phyloP scores from a whole-genome alignment of 1,284 basidiomycete genomes.

The Rhodotorula sp. region DNA sequence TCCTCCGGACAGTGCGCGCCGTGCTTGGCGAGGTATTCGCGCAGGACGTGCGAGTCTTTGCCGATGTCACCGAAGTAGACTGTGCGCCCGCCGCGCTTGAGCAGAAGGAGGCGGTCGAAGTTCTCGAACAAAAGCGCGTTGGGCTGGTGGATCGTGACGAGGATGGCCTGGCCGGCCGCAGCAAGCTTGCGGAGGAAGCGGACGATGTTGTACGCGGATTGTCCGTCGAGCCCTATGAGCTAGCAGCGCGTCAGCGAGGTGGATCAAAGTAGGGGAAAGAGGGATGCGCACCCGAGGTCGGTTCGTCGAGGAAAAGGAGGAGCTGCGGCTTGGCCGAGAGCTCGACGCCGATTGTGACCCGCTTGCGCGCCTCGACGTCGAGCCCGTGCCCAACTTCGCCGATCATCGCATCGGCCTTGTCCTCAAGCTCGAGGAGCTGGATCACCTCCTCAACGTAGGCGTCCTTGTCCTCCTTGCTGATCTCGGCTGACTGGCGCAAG shows the following conservation, averaged over 20 bases:
- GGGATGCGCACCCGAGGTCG: constrained; percentile 43
- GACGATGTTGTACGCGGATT: constrained; percentile 83
- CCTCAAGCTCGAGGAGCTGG: constrained; percentile 72
- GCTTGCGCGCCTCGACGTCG: constrained; percentile 71
- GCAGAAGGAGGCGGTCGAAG: constrained; percentile 45
- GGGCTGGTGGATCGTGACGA: constrained; percentile 58
- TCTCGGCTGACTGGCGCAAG: constrained; percentile 70
- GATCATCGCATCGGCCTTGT: constrained; percentile 70
- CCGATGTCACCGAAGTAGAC: constrained; percentile 45
- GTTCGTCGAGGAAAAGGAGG: constrained; percentile 77
- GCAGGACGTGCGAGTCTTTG: constrained; percentile 56
- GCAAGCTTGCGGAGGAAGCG: constrained; percentile 76
- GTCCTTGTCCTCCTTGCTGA: constrained; percentile 71
- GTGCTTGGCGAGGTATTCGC: constrained; percentile 56
- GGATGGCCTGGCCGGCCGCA: constrained; percentile 72
- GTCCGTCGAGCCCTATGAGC: constrained; percentile 70
- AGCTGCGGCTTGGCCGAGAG: constrained; percentile 71
- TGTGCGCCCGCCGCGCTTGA: constrained; percentile 41
- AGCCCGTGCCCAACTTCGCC: constrained; percentile 63
- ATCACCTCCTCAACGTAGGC: constrained; percentile 75
- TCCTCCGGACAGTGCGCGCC: constrained; percentile 20
- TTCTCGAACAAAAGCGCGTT: constrained; percentile 54
- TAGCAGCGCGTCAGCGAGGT: too few species aligned
- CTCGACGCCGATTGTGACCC: constrained; percentile 76
- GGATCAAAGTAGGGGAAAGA: neutral